Base-by-base conservation (phyloP, 2,329 filamentous ascomycete genomes). In the Xylariales sp. region DNA sequence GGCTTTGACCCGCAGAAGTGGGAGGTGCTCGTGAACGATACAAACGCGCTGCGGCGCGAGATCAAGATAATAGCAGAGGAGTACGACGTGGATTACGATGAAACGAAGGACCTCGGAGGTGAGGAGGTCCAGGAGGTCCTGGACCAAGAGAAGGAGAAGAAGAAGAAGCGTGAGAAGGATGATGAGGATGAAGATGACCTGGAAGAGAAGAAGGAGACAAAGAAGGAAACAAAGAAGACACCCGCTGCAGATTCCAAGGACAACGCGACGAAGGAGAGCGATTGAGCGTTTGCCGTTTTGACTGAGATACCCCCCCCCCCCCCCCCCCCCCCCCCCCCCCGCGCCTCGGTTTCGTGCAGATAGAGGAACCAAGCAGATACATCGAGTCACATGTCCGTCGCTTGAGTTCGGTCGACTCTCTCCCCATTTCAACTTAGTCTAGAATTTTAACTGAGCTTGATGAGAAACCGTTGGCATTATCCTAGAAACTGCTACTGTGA, bases 81-180 rank as follows among this genome's bases (percentile, higher is more conserved):
- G 62, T 95, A 95, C 57, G 88, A 94, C 50, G 87, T 90, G 6
- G 87, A 91, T 36, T 95, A 88, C 87, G 78, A 95, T 51, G 88
- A 93, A 65, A 74, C 71, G 43, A 68, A 67, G 45, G 86, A 94
- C 48, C 78, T 91, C 36, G 80, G 78, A 11, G 76, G 76, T n/a
- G 78, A 83, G 50, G 74, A 84, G 21, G 73, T 81, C 1, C 72
- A 70, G 57, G 65, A 78, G 49, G 70, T 71, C 13, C 56, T 82
- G 21, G 74, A 77, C 44, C 63, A 72, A 43, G 75, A 79, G 53
- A 61, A 66, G 45, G 62, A 62, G 40, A 59, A 59, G 21, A 58
- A 56, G 25, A 56, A 59, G 8, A 50, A 51, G 10, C 56, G 63
- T n/a, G 53, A 59, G 3, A 58, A 63, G 3, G 60, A 66, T 3